Conservation (phyloP, 768 basidiomycete species). For the Mrakia gelida region DNA sequence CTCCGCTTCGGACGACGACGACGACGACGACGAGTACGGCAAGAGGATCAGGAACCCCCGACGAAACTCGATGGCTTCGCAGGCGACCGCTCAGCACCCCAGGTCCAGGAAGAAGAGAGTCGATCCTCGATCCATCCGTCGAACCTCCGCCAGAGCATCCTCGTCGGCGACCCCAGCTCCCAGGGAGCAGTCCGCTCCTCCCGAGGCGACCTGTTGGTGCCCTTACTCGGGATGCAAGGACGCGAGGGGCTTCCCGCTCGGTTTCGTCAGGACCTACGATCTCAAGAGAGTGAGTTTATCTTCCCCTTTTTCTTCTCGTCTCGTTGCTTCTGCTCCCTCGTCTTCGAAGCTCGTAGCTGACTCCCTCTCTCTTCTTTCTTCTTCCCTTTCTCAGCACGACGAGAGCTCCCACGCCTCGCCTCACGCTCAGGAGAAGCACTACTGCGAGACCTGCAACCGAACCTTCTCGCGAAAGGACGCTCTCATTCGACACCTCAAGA, state of each 20-base stretch:
- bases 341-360: neutral
- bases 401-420: slow-evolving; percentile 14
- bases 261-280: slow-evolving; percentile 17
- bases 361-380: neutral
- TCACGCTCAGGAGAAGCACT: neutral
- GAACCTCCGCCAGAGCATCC: neutral
- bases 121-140: neutral
- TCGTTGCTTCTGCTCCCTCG: neutral
- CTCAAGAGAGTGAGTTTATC: slow-evolving; percentile 10
- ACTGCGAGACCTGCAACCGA: slow-evolving; percentile 23
- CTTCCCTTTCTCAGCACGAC: neutral
- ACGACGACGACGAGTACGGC: neutral
- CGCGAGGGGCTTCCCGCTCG: neutral
- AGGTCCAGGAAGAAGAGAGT: neutral
- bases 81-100: neutral
- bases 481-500: slow-evolving; percentile 31
- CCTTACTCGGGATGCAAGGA: neutral
- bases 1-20: slow-evolving; percentile 12
- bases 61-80: neutral
- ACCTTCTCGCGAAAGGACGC: slow-evolving; percentile 31
- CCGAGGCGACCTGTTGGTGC: neutral
- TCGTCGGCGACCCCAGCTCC: neutral
- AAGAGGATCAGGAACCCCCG: neutral
- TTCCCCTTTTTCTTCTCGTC: neutral
- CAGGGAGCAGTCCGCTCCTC: neutral